These are phyloP conservation scores for Penicillium ochrochloron DNA, from an alignment of 495 filamentous ascomycete genomes.

Conservation along the genomic window DNA sequence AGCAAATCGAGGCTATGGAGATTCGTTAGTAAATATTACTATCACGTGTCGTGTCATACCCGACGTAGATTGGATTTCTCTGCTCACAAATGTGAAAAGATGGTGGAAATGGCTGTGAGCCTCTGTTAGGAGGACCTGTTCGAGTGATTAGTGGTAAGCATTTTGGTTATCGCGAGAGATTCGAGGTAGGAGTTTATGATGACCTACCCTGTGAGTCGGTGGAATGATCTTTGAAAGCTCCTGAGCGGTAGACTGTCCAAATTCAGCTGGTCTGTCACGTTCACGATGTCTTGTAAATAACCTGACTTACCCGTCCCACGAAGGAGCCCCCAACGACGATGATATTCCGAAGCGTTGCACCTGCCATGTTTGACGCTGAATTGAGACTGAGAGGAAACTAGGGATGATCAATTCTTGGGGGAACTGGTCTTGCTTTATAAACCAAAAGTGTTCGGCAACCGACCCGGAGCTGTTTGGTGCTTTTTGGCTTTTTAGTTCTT, in stretches of 20 bases:
- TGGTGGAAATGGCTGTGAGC: constrained; percentile 60
- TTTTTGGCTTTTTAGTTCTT: background rate
- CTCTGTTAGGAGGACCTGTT: constrained; percentile 53
- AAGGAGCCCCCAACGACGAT: constrained; percentile 51
- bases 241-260: constrained; percentile 36
- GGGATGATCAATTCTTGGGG: background rate
- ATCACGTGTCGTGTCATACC: too few relatives aligned
- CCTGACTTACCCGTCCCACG: constrained; percentile 40
- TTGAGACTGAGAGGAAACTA: background rate
- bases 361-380: constrained; percentile 25
- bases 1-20: constrained; percentile 53
- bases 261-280: constrained; percentile 8
- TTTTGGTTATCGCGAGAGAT: background rate
- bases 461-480: background rate
- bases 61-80: background rate
- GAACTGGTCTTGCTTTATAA: constrained; percentile 8
- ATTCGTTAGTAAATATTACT: background rate
- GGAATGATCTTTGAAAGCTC: constrained; percentile 45
- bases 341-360: constrained; percentile 39
- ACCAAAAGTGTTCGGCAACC: background rate
- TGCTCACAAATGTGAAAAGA: constrained; percentile 56
- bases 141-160: constrained; percentile 5
- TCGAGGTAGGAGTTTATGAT: background rate
- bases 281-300: background rate
- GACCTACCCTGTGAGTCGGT: constrained; percentile 38